Percentiles rank a stretch among this genome's conserved stretches.
Evolutionary conservation across 495 filamentous ascomycete species (phyloP).

Genomic region (Lasiosphaeria hispida): DNA sequence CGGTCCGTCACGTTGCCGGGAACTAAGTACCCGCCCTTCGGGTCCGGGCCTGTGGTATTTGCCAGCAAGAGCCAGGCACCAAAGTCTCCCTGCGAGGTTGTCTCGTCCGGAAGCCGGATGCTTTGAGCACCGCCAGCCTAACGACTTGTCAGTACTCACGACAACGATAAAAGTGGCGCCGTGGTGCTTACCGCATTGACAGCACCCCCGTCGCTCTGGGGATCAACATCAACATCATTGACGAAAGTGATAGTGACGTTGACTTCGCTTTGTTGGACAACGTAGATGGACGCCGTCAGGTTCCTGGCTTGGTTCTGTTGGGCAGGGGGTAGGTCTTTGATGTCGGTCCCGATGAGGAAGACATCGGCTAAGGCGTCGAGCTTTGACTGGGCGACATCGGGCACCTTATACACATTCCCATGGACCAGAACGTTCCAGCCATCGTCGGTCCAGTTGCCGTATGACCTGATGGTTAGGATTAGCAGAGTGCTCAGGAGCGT

Average conservation of each 20-base stretch:
- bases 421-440: constrained; percentile 76
- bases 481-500: neutral
- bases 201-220: constrained; percentile 32
- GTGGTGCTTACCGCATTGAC: constrained; percentile 34
- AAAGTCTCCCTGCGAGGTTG: constrained; percentile 66
- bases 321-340: constrained; percentile 55
- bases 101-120: constrained; percentile 54
- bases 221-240: constrained; percentile 39
- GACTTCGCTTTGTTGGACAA: constrained; percentile 63
- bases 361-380: constrained; percentile 65
- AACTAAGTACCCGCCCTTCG: constrained; percentile 43
- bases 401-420: constrained; percentile 76
- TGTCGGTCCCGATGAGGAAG: constrained; percentile 63
- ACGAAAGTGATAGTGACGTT: constrained; percentile 64
- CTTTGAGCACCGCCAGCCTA: constrained; percentile 53
- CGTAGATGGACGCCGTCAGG: constrained; percentile 66
- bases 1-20: constrained; percentile 59
- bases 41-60: constrained; percentile 48
- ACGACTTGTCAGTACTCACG: constrained; percentile 32
- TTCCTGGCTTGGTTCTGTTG: constrained; percentile 68
- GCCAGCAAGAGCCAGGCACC: constrained; percentile 60
- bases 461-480: constrained; percentile 46
- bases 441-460: constrained; percentile 73
- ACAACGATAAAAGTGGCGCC: neutral
- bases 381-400: constrained; percentile 58